Evolutionary conservation across 495 filamentous ascomycete species (phyloP), one percentile per base, ranked within the genome.

Genomic region (Talaromyces nanjingensis): DNA sequence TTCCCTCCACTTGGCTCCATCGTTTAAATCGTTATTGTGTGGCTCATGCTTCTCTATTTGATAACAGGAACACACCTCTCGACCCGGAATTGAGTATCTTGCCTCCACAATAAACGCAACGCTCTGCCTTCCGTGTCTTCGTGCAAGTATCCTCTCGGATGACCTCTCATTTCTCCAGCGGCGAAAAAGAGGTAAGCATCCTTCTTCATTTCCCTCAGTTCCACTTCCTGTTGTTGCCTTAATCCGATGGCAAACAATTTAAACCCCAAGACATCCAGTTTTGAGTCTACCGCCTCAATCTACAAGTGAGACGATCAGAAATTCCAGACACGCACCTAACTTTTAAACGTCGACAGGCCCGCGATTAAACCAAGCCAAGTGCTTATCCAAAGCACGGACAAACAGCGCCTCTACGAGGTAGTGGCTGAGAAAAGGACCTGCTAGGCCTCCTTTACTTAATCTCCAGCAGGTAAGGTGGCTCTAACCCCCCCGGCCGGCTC

Each of bases 391-490:
- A 59, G 56, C 29, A 34, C 56, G 18, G 18, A 25, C 56, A 59
- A 20, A 20, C 31, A 18, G 56, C 56, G 29, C 31, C 56, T 34
- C 24, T 59, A 18, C 11, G 31, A 59, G 27, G 56, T 7, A 9
- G 56, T 34, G 56, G 27, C 56, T 59, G 53, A 56, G 20, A 37
- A 58, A 37, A 37, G 31, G 29, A 22, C 56, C 24, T 11, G 56
- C 56, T 37, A 33, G 56, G 27, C 9, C 54, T 27, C 16, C 54
- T 33, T 33, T 54, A 22, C 49, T 29, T 27, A 25, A 25, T 27
- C 56, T 1, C 16, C 31, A 59, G 31, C 56, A 59, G 56, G 56
- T 59, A 59, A 59, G 56, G 56, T 59, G 56, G 29, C 56, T 37
- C 24, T 4, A 14, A 29, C 22, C 14, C 27, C 11, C 53, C 53